Conservation (phyloP, 108 stramenopile species). For the Parietichytrium sp. region DNA sequence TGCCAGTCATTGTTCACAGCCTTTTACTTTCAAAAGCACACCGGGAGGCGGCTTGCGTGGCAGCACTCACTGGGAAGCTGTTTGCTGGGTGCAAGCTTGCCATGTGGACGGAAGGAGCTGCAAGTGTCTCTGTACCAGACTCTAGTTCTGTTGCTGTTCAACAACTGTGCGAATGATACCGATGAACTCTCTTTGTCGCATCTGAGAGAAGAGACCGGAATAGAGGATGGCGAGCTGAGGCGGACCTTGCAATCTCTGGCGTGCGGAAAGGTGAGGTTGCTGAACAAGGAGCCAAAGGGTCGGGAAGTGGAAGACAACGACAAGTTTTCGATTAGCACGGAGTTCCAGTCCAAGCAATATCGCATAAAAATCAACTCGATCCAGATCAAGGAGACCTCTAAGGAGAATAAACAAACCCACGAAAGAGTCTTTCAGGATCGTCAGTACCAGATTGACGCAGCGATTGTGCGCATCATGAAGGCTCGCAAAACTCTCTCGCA, state of each 20-base stretch:
- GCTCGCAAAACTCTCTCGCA: slow-evolving; percentile 89
- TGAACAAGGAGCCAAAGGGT: slow-evolving; percentile 50
- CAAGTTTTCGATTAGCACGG: slow-evolving; percentile 72
- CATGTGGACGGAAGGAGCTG: slow-evolving; percentile 66
- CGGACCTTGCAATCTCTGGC: slow-evolving; percentile 79
- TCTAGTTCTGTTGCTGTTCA: slow-evolving; percentile 83
- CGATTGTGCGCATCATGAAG: slow-evolving; percentile 96
- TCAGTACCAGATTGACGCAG: slow-evolving; percentile 91
- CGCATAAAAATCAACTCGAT: slow-evolving; percentile 92
- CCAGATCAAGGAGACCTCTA: slow-evolving; percentile 76
- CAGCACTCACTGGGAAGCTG: slow-evolving; percentile 84
- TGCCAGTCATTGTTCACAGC: slow-evolving; percentile 64
- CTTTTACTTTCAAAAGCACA: slow-evolving; percentile 83
- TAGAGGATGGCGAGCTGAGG: slow-evolving; percentile 82
- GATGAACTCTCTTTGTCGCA: slow-evolving; percentile 63
- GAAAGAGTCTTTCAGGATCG: slow-evolving; percentile 86
- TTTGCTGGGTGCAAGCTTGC: slow-evolving; percentile 67
- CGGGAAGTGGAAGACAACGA: slow-evolving; percentile 54
- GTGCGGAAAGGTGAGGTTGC: slow-evolving; percentile 66
- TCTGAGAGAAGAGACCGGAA: slow-evolving; percentile 71
- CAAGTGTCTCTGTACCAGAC: slow-evolving; percentile 86
- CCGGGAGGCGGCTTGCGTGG: slow-evolving; percentile 92
- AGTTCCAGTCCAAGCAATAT: slow-evolving; percentile 76
- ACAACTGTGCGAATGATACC: slow-evolving; percentile 37
- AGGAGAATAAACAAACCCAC: slow-evolving; percentile 84